These are phyloP conservation scores for Neurospora intermedia DNA, from an alignment of 495 filamentous ascomycete species.

Conservation along the genomic window DNA sequence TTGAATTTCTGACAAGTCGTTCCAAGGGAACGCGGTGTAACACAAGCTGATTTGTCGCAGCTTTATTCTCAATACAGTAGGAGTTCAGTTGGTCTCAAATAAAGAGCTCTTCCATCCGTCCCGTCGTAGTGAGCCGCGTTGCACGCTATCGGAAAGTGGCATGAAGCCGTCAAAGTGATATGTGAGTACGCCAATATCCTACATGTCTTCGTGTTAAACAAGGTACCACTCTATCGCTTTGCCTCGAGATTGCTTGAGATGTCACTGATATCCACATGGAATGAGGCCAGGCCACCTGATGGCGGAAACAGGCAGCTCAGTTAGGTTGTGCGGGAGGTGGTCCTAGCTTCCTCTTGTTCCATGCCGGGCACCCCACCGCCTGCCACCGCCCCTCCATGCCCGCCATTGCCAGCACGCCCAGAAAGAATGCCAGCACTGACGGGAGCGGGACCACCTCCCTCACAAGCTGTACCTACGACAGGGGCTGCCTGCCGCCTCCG, in stretches of 20 bases:
- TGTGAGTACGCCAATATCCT: not conserved
- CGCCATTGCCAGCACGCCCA: not conserved
- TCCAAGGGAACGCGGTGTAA: not conserved
- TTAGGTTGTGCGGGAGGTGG: slow-evolving; percentile 1
- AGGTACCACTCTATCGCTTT: not conserved
- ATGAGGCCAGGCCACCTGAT: not conserved
- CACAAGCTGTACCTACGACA: not conserved
- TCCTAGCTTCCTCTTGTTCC: slow-evolving; percentile 13
- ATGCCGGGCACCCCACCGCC: not conserved
- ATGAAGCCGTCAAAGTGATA: not conserved
- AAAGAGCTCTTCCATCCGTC: not conserved
- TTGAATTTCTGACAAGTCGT: not conserved
- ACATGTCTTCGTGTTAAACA: not conserved
- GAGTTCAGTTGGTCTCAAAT: not conserved
- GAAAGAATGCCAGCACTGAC: not conserved
- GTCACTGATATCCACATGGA: too few species aligned
- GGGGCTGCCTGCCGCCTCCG: slow-evolving; percentile 10
- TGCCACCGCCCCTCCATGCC: not conserved
- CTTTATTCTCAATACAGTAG: not conserved
- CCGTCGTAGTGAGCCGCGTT: not conserved
- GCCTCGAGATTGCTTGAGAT: not conserved
- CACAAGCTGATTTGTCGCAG: not conserved
- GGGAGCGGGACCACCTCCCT: not conserved
- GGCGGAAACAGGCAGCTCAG: not conserved
- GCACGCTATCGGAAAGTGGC: not conserved